phyloP scores from a whole-genome alignment of 2,329 filamentous ascomycete genomes.

The Colletotrichum phormii region DNA sequence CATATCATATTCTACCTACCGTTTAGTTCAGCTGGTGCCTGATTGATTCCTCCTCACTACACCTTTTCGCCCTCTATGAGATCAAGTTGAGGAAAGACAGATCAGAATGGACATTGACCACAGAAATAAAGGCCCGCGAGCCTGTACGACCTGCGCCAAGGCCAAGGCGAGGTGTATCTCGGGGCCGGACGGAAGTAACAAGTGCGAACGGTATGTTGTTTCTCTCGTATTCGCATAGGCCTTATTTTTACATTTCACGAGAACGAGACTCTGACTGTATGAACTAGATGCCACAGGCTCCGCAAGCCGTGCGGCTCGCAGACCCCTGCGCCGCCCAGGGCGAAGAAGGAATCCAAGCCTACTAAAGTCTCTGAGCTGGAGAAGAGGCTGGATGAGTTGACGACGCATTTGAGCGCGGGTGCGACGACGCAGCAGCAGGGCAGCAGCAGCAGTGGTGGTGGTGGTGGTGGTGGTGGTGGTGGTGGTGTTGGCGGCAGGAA shows the following conservation, averaged over 20 bases:
- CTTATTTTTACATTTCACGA: too few relatives aligned
- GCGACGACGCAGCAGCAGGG: slow-evolving; percentile 23
- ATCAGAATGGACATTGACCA: slow-evolving; percentile 22
- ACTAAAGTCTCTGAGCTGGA: slow-evolving; percentile 64
- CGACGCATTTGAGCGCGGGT: slow-evolving; percentile 55
- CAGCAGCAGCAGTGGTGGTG: too few relatives aligned
- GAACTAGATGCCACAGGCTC: slow-evolving; percentile 58
- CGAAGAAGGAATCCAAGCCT: slow-evolving; percentile 59
- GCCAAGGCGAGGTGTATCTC: slow-evolving; percentile 64
- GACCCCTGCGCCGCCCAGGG: slow-evolving; percentile 59
- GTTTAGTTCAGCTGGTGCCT: neutral
- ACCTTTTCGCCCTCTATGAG: neutral
- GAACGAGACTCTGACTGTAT: neutral
- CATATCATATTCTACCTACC: neutral
- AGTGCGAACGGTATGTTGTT: slow-evolving; percentile 60
- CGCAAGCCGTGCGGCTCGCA: slow-evolving; percentile 60
- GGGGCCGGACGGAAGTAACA: slow-evolving; percentile 51
- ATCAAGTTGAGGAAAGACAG: neutral
- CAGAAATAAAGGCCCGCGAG: slow-evolving; percentile 56
- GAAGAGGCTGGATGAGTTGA: slow-evolving; percentile 61
- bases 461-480: too few relatives aligned
- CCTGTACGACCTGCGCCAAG: slow-evolving; percentile 62
- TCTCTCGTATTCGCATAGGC: neutral
- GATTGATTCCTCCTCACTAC: neutral
- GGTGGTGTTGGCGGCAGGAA: neutral